Evolutionary conservation across 129 eudicot genomes (phyloP), one percentile per base, ranked within the genome.

Genomic region (Tanacetum coccineum): DNA sequence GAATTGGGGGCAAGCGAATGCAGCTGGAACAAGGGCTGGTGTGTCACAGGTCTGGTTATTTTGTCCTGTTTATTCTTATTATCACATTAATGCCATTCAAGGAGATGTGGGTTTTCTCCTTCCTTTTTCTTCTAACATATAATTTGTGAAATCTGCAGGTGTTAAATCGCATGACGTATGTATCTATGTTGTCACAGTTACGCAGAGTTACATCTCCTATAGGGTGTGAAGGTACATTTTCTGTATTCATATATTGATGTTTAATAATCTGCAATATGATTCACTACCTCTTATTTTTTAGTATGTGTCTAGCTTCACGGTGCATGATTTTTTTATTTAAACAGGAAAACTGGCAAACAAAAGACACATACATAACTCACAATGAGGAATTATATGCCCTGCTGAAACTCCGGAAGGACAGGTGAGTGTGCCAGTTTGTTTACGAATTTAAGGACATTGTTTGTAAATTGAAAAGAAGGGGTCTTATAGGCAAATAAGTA

Each of bases 381-480:
- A 93, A 73, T 92, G 98, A 96, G 96, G 96, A 67, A 93, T 93
- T 95, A 88, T 93, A 96, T 93, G 98, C 68, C 96, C 98, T 47
- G 98, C 98, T 52, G 98, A 93, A 83, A 88, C 98, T 63, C 98
- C 98, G 47, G 98, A 93, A 82, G 98, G 96, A 75, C 98, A 93
- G 76, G 96, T 83, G 12, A 3, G 6, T 8, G 39, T 32, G 39
- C 39, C 39, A 32, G 39, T 5, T 32, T 0, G 1, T 32, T 0
- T 0, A 32, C 5, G 39, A 32, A 32, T 32, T 5, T 32, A 1
- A 32, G 8, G 1, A 5, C 4, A 0, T n/a, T 3, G 4, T 32
- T 4, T 30, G 4, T 30, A 30, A 32, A n/a, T n/a, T n/a, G n/a
- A n/a, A n/a, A n/a, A n/a, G n/a, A n/a, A n/a, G n/a, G n/a, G n/a